phyloP scores from a whole-genome alignment of 805 yeast genomes.

The Candida alai region DNA sequence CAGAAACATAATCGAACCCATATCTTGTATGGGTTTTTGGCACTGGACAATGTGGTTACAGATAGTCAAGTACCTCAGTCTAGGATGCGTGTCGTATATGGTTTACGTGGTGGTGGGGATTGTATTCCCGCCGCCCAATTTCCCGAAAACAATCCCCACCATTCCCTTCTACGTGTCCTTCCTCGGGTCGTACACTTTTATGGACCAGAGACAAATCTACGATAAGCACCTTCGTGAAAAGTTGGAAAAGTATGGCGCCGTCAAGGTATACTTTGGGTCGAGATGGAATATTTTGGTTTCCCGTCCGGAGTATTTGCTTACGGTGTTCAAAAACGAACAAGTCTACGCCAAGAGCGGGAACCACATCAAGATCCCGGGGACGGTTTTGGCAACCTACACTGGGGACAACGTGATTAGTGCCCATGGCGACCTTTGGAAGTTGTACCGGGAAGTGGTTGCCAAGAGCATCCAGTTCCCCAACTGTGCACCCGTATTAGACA shows the following conservation, averaged over 20 bases:
- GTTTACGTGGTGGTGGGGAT: constrained; percentile 9
- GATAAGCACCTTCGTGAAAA: constrained; percentile 39
- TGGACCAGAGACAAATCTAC: constrained; percentile 50
- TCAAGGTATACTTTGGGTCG: constrained; percentile 55
- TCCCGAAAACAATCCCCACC: constrained; percentile 54
- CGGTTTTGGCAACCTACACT: constrained; percentile 51
- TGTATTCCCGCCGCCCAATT: constrained; percentile 45
- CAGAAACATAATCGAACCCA: no score
- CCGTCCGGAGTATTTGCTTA: constrained; percentile 43
- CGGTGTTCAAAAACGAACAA: constrained; percentile 46
- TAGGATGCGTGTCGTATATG: constrained; percentile 1
- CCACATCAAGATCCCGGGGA: constrained; percentile 52
- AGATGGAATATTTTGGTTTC: constrained; percentile 58
- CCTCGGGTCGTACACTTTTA: constrained; percentile 36
- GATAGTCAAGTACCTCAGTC: constrained; percentile 3
- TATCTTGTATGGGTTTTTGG: no score
- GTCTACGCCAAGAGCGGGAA: constrained; percentile 58
- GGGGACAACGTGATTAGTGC: constrained; percentile 62
- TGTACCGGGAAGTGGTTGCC: constrained; percentile 43
- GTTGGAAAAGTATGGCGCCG: constrained; percentile 53
- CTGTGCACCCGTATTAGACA: constrained; percentile 31
- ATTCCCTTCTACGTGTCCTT: constrained; percentile 59
- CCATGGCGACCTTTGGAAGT: constrained; percentile 50
- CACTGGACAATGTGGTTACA: constrained; percentile 1
- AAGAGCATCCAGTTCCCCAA: constrained; percentile 50